Evolutionary conservation across 495 filamentous ascomycete genomes (phyloP), one percentile per base, ranked within the genome.

Genomic region (Podospora conica): DNA sequence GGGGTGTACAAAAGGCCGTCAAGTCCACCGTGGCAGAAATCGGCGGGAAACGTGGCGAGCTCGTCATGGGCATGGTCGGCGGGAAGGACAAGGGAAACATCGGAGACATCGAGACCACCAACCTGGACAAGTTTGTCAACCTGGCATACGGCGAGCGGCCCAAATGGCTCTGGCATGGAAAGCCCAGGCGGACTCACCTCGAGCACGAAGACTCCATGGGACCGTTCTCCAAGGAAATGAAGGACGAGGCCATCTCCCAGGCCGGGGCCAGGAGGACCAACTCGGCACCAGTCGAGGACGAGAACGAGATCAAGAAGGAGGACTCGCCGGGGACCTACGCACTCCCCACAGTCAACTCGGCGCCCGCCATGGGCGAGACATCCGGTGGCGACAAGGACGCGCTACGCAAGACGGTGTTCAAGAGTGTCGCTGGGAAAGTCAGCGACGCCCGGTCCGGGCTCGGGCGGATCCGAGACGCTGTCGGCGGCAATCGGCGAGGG

Each of bases 141-240:
- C 78, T 96, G 31, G 85, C 89, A 0, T 87, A 84, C 61, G 95
- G 95, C 28, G 89, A 91, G 72, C 85, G 90, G 61, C 82, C 89
- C 11, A 97, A 96, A 75, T 98, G 91, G 89, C 81, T 98, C 10
- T 98, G 96, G 96, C 83, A 89, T 60, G 96, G 96, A 9, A 98
- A 96, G 71, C 83, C 88, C 12, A 86, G 80, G 67, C 76, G 81
- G 62, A 83, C 81, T 63, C 81, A 79, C 22, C 70, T 78, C 18
- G 82, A 87, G 27, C 84, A 84, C 65, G 79, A 82, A 0, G 82
- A 80, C 60, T 76, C 83, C 53, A 81, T 79, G 8, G 80, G 83
- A 70, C 79, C 87, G 58, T 89, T 96, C 67, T 86, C 84, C 6
- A 88, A 87, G 58, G 89, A 92, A 10, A 73, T 71, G 1, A 75